Evolutionary conservation across 208 protist species (phyloP).

Genomic region (Acanthamoeba triangularis): DNA sequence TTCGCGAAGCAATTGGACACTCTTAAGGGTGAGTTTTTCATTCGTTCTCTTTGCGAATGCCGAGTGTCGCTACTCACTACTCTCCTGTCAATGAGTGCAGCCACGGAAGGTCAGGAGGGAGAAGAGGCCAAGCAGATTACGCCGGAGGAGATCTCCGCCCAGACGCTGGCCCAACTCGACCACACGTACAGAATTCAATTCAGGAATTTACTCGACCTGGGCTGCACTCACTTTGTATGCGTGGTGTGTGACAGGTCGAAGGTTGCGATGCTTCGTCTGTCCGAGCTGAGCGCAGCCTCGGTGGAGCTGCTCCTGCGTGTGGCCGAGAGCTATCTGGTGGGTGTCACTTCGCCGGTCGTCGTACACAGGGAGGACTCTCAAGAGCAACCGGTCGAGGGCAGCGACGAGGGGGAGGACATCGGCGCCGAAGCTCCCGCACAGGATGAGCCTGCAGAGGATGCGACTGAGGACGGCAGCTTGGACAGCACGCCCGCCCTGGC

Average conservation of each 20-base stretch:
- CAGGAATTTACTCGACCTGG: no score
- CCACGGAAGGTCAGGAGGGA: not conserved
- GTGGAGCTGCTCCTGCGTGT: conserved; percentile 26
- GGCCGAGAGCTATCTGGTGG: conserved; percentile 26
- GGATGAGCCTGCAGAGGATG: not conserved
- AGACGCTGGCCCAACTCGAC: not conserved
- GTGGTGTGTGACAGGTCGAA: not conserved
- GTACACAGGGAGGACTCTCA: not conserved
- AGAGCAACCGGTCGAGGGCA: not conserved
- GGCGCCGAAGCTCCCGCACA: not conserved
- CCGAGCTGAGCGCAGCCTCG: not conserved
- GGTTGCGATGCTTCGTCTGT: conserved; percentile 22
- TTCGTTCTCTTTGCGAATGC: no score
- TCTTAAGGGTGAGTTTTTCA: not conserved
- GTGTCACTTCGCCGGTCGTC: not conserved
- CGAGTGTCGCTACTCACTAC: no score
- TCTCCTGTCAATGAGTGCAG: no score
- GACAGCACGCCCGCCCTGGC: not conserved
- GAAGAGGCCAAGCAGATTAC: not conserved
- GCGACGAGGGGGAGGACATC: not conserved
- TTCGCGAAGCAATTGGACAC: not conserved
- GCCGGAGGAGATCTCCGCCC: not conserved
- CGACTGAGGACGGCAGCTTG: not conserved
- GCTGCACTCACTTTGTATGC: not conserved
- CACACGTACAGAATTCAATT: no score